These are phyloP conservation scores for Trametes coccinea DNA, from an alignment of 768 basidiomycete species.

Conservation along the genomic window DNA sequence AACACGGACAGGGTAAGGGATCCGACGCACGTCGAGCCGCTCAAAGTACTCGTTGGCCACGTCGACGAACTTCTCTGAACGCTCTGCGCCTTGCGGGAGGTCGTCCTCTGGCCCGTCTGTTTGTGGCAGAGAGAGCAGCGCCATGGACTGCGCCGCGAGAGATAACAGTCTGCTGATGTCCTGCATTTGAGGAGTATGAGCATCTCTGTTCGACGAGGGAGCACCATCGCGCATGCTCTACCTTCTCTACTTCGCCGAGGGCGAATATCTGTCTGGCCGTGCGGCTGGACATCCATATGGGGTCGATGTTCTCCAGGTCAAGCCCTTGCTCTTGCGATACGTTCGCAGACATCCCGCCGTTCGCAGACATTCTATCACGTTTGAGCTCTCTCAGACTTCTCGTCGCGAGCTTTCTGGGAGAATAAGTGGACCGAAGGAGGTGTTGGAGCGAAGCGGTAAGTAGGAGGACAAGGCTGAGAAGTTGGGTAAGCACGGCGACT, in stretches of 20 bases:
- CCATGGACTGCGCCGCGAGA: slow-evolving; percentile 76
- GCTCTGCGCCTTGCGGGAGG: slow-evolving; percentile 78
- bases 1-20: background rate
- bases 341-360: background rate
- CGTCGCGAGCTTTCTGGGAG: no score
- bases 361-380: background rate
- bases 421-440: no score
- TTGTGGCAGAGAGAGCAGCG: slow-evolving; percentile 79
- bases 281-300: slow-evolving; percentile 79
- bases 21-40: slow-evolving; percentile 64
- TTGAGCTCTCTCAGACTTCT: no score
- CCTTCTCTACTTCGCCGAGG: slow-evolving; percentile 80
- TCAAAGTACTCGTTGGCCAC: slow-evolving; percentile 88
- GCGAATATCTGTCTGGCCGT: slow-evolving; percentile 82
- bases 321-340: background rate
- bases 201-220: background rate
- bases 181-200: slow-evolving; percentile 36
- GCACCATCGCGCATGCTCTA: slow-evolving; percentile 26
- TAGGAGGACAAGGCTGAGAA: no score
- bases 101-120: slow-evolving; percentile 68
- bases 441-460: no score
- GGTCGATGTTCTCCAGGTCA: slow-evolving; percentile 53
- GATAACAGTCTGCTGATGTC: slow-evolving; percentile 77
- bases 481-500: no score
- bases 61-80: slow-evolving; percentile 82